Percentiles rank a stretch among this genome's conserved stretches.
Evolutionary conservation across 306 rosid genomes (phyloP).

Genomic region (Cucumis sativus): DNA sequence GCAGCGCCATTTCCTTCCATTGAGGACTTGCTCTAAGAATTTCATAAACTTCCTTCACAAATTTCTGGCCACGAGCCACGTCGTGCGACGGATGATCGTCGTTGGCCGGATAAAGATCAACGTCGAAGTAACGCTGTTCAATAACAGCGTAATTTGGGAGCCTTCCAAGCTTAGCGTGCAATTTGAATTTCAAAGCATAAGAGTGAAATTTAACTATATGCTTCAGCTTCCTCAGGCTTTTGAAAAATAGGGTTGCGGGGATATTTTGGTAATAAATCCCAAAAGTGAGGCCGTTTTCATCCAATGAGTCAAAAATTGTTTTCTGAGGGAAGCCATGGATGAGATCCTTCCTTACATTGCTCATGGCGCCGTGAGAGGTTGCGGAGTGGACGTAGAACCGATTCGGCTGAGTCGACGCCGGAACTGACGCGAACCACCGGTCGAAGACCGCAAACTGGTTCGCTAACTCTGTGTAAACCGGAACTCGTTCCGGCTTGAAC

Average conservation of each 20-base stretch:
- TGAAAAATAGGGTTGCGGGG: slow-evolving; percentile 75
- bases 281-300: slow-evolving; percentile 47
- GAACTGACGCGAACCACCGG: slow-evolving; percentile 86
- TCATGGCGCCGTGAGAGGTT: slow-evolving; percentile 84
- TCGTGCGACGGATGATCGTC: slow-evolving; percentile 97
- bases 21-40: slow-evolving; percentile 73
- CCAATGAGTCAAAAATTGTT: slow-evolving; percentile 70
- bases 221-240: slow-evolving; percentile 47
- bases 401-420: slow-evolving; percentile 90
- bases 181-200: slow-evolving; percentile 45
- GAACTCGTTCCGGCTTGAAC: slow-evolving; percentile 52
- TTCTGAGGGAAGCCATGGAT: slow-evolving; percentile 74
- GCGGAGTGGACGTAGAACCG: slow-evolving; percentile 91
- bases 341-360: slow-evolving; percentile 72
- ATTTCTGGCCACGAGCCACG: slow-evolving; percentile 71
- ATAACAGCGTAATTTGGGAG: slow-evolving; percentile 84
- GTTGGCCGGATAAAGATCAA: slow-evolving; percentile 54
- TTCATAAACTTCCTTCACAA: slow-evolving; percentile 89
- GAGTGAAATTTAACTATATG: slow-evolving; percentile 39
- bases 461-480: slow-evolving; percentile 52
- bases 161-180: slow-evolving; percentile 53
- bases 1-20: slow-evolving; percentile 80
- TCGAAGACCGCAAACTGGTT: slow-evolving; percentile 59
- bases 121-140: slow-evolving; percentile 79
- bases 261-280: slow-evolving; percentile 84